Evolutionary conservation across 2,329 filamentous ascomycete species (phyloP), one percentile per base, ranked within the genome.

Genomic region (Hypoxylon sp.): DNA sequence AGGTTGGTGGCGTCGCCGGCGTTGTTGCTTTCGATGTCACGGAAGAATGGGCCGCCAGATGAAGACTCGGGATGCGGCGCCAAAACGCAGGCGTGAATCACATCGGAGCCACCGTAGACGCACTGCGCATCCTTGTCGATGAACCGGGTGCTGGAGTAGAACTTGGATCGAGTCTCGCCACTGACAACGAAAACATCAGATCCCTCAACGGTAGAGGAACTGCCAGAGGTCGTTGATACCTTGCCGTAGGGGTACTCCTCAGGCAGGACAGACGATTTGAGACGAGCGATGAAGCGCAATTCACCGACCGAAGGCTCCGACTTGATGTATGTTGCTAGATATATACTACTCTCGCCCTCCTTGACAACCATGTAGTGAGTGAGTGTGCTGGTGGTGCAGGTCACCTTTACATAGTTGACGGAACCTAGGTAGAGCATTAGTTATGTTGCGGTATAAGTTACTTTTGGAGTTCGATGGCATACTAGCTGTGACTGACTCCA

Each of bases 91-190:
- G 82, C 83, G 58, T 85, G 81, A 26, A 81, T 76, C 17, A 69
- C 38, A 32, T 68, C 63, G 20, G 67, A 69, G 51, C 72, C 74
- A 15, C 79, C 78, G 51, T 77, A 78, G 26, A 85, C 80, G 67
- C 85, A 88, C 65, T 86, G 84, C 17, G 80, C 76, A 32, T 81
- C 73, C 60, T 87, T 84, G 65, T 89, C 86, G 63, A 89, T 88
- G 69, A 87, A 88, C n/a, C 84, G 78, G 55, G 86, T 75, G 51
- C 81, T 84, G 2, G 82, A 86, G 71, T 86, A 89, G 73, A 88
- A 89, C 68, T 89, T 89, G 69, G 80, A 84, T 27, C 85, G 79
- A 0, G 85, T 88, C 66, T 88, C 73, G 15, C 83, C 80, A 56
- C 74, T 69, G 32, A 88, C 82, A 6, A 83, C 52, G 63, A 79